Evolutionary conservation across 352 stramenopile genomes (phyloP).

Genomic region (Pythium rishiriense): DNA sequence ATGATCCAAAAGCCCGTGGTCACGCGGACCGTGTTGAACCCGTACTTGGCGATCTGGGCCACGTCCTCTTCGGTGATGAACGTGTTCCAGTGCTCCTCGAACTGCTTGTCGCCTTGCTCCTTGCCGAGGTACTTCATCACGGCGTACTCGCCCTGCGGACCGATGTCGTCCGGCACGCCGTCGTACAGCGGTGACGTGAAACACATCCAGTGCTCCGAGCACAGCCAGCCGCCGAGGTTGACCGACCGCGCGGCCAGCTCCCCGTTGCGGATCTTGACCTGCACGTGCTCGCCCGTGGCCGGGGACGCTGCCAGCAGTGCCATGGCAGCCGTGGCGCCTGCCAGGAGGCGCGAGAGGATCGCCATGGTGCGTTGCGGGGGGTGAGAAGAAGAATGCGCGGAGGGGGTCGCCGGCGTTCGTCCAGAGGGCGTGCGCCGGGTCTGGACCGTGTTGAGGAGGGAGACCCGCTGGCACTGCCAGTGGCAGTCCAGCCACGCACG

Average conservation of each 20-base stretch:
- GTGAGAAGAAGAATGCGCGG: not conserved
- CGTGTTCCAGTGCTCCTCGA: slow-evolving; percentile 55
- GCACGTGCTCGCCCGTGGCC: slow-evolving; percentile 15
- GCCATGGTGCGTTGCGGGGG: not conserved
- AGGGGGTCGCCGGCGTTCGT: not conserved
- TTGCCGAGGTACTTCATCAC: slow-evolving; percentile 45
- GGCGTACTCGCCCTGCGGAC: slow-evolving; percentile 40
- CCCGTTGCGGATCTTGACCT: slow-evolving; percentile 34
- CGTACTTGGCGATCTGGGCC: slow-evolving; percentile 45
- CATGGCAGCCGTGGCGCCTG: not conserved
- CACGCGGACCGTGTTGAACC: slow-evolving; percentile 76
- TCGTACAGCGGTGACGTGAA: slow-evolving; percentile 76
- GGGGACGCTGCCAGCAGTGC: not conserved
- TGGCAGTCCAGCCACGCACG: no score
- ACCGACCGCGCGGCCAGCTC: slow-evolving; percentile 50
- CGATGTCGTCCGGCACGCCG: slow-evolving; percentile 52
- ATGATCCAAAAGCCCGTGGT: slow-evolving; percentile 82
- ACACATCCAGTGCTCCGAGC: slow-evolving; percentile 83
- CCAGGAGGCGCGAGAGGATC: not conserved
- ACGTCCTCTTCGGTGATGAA: slow-evolving; percentile 69
- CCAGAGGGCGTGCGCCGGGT: not conserved
- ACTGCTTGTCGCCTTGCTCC: slow-evolving; percentile 40
- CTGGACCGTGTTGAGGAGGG: not conserved
- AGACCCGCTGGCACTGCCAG: no score
- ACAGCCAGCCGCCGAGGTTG: slow-evolving; percentile 85